Evolutionary conservation across 163 green algal genomes (phyloP).

Genomic region (Chloromonas sp.): DNA sequence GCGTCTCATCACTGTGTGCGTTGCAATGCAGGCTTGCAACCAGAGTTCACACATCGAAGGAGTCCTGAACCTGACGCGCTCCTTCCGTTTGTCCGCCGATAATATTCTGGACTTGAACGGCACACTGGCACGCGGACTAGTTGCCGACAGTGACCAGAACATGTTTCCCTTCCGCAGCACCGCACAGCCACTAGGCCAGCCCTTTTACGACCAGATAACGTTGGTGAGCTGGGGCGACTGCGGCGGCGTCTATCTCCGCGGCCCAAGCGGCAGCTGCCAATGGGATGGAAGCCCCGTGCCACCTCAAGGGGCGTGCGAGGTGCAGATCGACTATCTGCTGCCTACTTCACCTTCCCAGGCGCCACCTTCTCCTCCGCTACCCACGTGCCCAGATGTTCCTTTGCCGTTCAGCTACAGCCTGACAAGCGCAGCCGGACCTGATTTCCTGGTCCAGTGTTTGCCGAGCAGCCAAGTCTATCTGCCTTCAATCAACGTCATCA

Average conservation of each 20-base stretch:
- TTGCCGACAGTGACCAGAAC: neutral
- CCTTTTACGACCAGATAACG: neutral
- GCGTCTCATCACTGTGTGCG: too few relatives aligned
- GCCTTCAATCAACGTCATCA: neutral
- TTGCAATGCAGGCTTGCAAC: neutral
- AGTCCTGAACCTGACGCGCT: neutral
- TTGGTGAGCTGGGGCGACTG: neutral
- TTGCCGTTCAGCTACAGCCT: neutral
- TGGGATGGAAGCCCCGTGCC: neutral
- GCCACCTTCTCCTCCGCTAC: neutral
- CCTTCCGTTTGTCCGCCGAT: neutral
- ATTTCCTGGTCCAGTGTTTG: neutral
- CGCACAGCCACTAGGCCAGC: neutral
- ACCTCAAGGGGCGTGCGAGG: neutral
- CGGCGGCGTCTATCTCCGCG: neutral
- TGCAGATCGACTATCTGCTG: neutral
- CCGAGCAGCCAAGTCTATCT: neutral
- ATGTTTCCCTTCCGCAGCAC: neutral
- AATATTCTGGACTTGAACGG: neutral
- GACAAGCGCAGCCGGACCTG: neutral
- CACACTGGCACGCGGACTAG: neutral
- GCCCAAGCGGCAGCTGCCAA: neutral
- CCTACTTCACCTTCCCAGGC: neutral
- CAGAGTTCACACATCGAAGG: neutral
- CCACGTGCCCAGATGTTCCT: neutral